Percentiles rank a stretch among this genome's conserved stretches.
Conservation (phyloP, 257 asterid species). For the Henckelia pumila region DNA sequence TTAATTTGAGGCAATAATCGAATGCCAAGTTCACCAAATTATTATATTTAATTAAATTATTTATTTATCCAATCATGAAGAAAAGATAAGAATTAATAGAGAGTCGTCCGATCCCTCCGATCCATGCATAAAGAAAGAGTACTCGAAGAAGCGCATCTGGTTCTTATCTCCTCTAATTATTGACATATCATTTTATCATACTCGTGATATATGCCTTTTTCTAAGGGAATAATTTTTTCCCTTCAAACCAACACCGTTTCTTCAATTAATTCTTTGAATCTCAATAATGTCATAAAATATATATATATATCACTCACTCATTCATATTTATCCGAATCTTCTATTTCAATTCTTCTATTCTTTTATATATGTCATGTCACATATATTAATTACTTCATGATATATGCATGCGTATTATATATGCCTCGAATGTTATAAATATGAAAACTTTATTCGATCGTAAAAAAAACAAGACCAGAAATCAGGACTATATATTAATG, state of each 20-base stretch:
- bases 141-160: constrained; percentile 37
- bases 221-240: constrained; percentile 25
- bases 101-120: too few species aligned
- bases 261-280: constrained; percentile 36
- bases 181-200: constrained; percentile 25
- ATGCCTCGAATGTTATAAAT: background rate
- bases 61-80: too few species aligned
- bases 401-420: background rate
- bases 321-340: too few species aligned
- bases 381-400: too few species aligned
- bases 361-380: too few species aligned
- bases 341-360: background rate
- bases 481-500: too few species aligned
- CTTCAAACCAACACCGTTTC: constrained; percentile 19
- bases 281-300: constrained; percentile 5
- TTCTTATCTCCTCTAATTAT: constrained; percentile 52
- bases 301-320: too few species aligned
- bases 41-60: too few species aligned
- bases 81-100: background rate
- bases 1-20: too few species aligned
- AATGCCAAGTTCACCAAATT: too few species aligned
- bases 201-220: constrained; percentile 33
- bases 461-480: too few species aligned
- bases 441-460: too few species aligned
- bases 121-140: constrained; percentile 29